phyloP scores from a whole-genome alignment of 164 flowering plant genomes.

The Aristolochia contorta region DNA sequence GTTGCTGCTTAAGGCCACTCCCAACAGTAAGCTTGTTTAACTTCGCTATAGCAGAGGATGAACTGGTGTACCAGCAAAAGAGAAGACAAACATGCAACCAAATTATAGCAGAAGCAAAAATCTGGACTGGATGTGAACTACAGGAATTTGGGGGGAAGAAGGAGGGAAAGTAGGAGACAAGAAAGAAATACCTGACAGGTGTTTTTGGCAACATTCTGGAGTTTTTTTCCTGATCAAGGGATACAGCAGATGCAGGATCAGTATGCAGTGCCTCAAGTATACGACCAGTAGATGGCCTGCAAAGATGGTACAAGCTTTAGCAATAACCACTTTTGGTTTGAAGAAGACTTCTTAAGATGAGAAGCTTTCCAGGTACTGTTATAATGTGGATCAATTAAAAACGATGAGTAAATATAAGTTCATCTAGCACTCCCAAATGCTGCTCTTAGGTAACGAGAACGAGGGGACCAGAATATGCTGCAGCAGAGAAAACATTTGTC shows the following conservation, averaged over 20 bases:
- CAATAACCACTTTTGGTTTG: too few relatives aligned
- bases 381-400: too few relatives aligned
- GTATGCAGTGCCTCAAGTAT: constrained; percentile 94
- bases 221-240: constrained; percentile 68
- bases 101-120: background rate
- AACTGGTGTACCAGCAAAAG: constrained; percentile 27
- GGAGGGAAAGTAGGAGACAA: background rate
- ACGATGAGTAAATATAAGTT: background rate
- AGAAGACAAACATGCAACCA: background rate
- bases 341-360: background rate
- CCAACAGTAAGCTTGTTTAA: constrained; percentile 53
- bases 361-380: too few relatives aligned
- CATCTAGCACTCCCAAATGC: constrained; percentile 19
- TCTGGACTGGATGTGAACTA: background rate
- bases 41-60: constrained; percentile 76
- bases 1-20: constrained; percentile 41
- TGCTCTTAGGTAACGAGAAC: constrained; percentile 47
- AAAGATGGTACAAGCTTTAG: constrained; percentile 25
- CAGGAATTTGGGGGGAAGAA: background rate
- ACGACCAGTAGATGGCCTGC: constrained; percentile 78
- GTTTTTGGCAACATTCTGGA: constrained; percentile 39
- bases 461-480: constrained; percentile 43
- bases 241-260: constrained; percentile 95
- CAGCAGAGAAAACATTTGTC: constrained; percentile 77
- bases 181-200: constrained; percentile 41